A percentile compares a stretch with the other conserved stretches of the same genome.
These are phyloP conservation scores for Lactarius quietus DNA, from an alignment of 768 basidiomycete species.

Conservation along the genomic window DNA sequence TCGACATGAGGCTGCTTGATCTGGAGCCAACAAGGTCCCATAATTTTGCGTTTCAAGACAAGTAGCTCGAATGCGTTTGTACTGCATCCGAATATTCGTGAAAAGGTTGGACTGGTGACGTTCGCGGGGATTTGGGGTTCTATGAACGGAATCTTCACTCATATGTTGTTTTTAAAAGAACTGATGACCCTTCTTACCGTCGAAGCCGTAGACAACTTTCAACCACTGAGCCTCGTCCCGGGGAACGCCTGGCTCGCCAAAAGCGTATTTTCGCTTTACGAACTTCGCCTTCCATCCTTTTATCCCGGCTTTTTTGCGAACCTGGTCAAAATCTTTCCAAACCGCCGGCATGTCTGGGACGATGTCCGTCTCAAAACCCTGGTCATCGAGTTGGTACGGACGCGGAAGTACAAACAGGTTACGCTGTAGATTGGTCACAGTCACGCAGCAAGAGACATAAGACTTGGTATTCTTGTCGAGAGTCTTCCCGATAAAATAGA, in stretches of 20 bases:
- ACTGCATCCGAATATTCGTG: slow-evolving; percentile 85
- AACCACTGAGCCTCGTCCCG: slow-evolving; percentile 80
- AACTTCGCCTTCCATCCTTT: slow-evolving; percentile 73
- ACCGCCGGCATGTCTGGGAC: slow-evolving; percentile 70
- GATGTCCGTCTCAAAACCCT: slow-evolving; percentile 68
- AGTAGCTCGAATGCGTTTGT: slow-evolving; percentile 92
- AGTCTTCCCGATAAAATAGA: slow-evolving; percentile 91
- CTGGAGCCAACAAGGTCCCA: slow-evolving; percentile 97
- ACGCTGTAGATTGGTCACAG: slow-evolving; percentile 79
- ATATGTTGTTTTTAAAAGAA: not conserved
- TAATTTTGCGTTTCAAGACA: slow-evolving; percentile 93
- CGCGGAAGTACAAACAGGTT: slow-evolving; percentile 90
- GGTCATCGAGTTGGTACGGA: slow-evolving; percentile 52
- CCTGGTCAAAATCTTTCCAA: slow-evolving; percentile 75
- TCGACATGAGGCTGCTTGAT: slow-evolving; percentile 75
- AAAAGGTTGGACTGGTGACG: slow-evolving; percentile 78
- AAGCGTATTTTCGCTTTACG: slow-evolving; percentile 89
- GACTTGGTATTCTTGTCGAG: slow-evolving; percentile 65
- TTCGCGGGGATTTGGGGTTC: slow-evolving; percentile 72
- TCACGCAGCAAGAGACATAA: slow-evolving; percentile 85
- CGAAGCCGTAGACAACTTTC: slow-evolving; percentile 90
- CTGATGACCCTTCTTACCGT: slow-evolving; percentile 44
- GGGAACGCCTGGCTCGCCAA: slow-evolving; percentile 81
- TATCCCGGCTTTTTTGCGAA: slow-evolving; percentile 69
- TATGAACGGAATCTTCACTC: slow-evolving; percentile 29